These are phyloP conservation scores for Phyllosticta paracitricarpa DNA, from an alignment of 2,329 filamentous ascomycete genomes.

Conservation along the genomic window DNA sequence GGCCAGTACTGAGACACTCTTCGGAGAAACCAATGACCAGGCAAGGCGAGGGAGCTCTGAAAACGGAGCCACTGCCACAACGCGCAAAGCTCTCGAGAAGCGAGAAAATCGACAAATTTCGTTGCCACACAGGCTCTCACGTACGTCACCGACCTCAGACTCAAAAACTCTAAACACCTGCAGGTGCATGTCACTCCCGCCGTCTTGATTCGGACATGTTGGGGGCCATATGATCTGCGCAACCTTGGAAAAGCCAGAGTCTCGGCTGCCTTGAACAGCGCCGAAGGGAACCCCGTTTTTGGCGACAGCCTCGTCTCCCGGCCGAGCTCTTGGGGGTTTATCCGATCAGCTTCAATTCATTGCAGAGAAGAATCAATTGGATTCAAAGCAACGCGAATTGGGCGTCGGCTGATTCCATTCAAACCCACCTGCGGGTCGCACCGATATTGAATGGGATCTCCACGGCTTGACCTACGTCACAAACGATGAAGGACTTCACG, in stretches of 20 bases:
- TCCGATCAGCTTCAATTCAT: neutral
- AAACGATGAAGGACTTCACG: neutral
- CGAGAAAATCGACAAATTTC: neutral
- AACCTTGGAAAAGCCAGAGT: neutral
- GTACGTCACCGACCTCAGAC: neutral
- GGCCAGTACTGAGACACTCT: neutral
- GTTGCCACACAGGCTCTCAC: neutral
- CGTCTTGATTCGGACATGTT: neutral
- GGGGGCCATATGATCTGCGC: neutral
- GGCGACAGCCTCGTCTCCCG: neutral
- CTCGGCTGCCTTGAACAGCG: neutral
- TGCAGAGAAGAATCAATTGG: neutral
- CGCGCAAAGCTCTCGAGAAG: neutral
- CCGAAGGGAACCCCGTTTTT: neutral
- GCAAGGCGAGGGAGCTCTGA: neutral
- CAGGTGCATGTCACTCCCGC: neutral
- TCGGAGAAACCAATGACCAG: neutral
- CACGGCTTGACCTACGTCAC: neutral
- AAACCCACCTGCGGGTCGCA: neutral
- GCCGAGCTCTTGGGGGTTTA: neutral
- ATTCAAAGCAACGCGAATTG: neutral
- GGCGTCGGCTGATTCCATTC: neutral
- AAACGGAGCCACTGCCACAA: neutral
- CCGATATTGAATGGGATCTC: neutral
- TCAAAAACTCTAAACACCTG: neutral